Evolutionary conservation across 208 protist genomes (phyloP).

Genomic region (Trypanosoma brucei): DNA sequence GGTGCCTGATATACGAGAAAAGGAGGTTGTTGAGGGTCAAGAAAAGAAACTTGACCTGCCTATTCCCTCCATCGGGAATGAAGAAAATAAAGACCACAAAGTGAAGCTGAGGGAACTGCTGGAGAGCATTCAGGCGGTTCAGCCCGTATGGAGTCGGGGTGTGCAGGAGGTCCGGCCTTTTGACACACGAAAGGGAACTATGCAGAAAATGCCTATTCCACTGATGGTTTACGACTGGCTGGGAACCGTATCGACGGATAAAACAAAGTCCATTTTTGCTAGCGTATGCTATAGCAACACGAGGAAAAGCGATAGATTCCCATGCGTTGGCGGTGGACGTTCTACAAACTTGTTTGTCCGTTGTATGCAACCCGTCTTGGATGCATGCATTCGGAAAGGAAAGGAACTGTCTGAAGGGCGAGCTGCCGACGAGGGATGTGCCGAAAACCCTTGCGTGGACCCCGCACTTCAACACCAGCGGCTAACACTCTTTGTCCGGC

Average conservation of each 20-base stretch:
- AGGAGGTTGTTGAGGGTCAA: not conserved
- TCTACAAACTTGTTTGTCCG: conserved; percentile 7
- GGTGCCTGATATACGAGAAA: conserved; percentile 14
- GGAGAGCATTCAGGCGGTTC: conserved; percentile 30
- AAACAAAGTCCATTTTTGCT: conserved; percentile 12
- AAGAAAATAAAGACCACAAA: not conserved
- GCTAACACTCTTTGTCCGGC: conserved; percentile 37
- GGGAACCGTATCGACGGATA: conserved; percentile 11
- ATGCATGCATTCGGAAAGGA: conserved; percentile 3
- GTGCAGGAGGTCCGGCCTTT: not conserved
- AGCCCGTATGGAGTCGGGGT: conserved; percentile 29
- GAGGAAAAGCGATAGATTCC: not conserved
- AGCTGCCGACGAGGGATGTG: not conserved
- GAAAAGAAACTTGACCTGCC: not conserved
- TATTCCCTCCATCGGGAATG: not conserved
- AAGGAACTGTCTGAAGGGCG: not conserved
- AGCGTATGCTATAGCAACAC: conserved; percentile 3
- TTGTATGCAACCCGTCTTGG: conserved; percentile 16
- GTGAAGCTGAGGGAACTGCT: conserved; percentile 3
- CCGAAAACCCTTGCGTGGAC: conserved; percentile 30
- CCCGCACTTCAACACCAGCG: conserved; percentile 46
- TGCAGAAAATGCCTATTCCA: conserved; percentile 1
- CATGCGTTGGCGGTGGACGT: not conserved
- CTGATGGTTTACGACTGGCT: conserved; percentile 23
- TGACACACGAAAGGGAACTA: not conserved